These are phyloP conservation scores for Phytopythium ostracodes DNA, from an alignment of 352 stramenopile genomes.

Conservation along the genomic window DNA sequence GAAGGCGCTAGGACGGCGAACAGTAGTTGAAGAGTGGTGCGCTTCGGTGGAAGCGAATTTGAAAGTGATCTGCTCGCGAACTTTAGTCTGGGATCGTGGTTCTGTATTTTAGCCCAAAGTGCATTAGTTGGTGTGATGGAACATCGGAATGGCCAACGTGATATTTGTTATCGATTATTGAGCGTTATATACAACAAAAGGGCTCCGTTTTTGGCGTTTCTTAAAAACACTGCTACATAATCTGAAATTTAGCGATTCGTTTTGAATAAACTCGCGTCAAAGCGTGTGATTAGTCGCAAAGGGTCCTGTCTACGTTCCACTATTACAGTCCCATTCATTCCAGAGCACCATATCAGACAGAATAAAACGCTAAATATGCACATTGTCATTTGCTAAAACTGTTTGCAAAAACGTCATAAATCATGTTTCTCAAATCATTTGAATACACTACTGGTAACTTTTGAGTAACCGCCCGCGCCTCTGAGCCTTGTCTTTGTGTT, in stretches of 20 bases:
- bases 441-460: too few relatives aligned
- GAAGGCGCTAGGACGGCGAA: background rate
- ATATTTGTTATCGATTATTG: too few relatives aligned
- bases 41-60: background rate
- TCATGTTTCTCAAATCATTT: too few relatives aligned
- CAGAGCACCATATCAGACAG: background rate
- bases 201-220: background rate
- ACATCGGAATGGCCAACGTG: background rate
- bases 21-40: background rate
- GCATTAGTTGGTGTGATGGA: background rate
- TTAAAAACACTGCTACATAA: background rate
- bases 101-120: too few relatives aligned
- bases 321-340: background rate
- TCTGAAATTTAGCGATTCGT: background rate
- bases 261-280: background rate
- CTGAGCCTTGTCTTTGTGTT: too few relatives aligned
- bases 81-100: background rate
- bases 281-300: constrained; percentile 5
- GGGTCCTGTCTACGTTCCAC: background rate
- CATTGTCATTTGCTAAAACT: too few relatives aligned
- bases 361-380: background rate
- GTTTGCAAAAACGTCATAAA: too few relatives aligned
- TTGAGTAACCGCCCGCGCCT: too few relatives aligned
- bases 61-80: background rate
- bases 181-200: too few relatives aligned